Evolutionary conservation across 352 stramenopile species (phyloP).

Genomic region (Globisporangium paddicum): DNA sequence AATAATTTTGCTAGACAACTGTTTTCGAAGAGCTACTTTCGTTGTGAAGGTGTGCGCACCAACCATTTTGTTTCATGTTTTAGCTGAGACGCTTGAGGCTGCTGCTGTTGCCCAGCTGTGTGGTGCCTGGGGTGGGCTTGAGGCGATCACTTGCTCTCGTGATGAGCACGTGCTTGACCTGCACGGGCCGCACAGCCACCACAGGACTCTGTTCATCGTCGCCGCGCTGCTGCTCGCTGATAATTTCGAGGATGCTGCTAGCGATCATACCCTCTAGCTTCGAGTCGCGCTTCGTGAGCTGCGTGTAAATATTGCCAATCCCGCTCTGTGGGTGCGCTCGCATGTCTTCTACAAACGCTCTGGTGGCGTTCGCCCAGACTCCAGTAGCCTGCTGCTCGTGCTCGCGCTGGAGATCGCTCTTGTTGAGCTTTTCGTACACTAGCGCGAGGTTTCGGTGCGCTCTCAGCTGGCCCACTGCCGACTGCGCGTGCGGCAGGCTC

Average conservation of each 20-base stretch:
- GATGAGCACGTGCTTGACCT: slow-evolving; percentile 13
- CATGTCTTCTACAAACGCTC: slow-evolving; percentile 47
- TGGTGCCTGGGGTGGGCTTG: background rate
- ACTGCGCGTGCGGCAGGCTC: slow-evolving; percentile 37
- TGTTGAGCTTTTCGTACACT: slow-evolving; percentile 52
- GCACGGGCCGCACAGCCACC: background rate
- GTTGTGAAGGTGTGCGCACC: too few relatives aligned
- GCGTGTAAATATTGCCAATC: slow-evolving; percentile 67
- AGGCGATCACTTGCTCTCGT: background rate
- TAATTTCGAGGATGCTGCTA: slow-evolving; percentile 30
- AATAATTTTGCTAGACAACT: too few relatives aligned
- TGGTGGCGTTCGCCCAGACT: slow-evolving; percentile 6
- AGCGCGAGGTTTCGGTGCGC: slow-evolving; percentile 71
- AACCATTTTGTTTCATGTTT: background rate
- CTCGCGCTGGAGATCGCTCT: slow-evolving; percentile 25
- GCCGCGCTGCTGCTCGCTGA: slow-evolving; percentile 7
- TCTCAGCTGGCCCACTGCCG: slow-evolving; percentile 41
- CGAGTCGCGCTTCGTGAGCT: slow-evolving; percentile 36
- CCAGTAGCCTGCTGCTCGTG: slow-evolving; percentile 32
- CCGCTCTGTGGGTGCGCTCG: slow-evolving; percentile 26
- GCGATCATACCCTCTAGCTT: slow-evolving; percentile 30
- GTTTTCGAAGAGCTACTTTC: background rate
- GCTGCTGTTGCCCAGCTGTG: slow-evolving; percentile 7
- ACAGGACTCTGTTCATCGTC: background rate
- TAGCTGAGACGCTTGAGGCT: slow-evolving; percentile 9